A percentile compares a stretch with the other conserved stretches of the same genome.
These are phyloP conservation scores for Mikania micrantha DNA, from an alignment of 129 eudicot genomes.

Conservation along the genomic window DNA sequence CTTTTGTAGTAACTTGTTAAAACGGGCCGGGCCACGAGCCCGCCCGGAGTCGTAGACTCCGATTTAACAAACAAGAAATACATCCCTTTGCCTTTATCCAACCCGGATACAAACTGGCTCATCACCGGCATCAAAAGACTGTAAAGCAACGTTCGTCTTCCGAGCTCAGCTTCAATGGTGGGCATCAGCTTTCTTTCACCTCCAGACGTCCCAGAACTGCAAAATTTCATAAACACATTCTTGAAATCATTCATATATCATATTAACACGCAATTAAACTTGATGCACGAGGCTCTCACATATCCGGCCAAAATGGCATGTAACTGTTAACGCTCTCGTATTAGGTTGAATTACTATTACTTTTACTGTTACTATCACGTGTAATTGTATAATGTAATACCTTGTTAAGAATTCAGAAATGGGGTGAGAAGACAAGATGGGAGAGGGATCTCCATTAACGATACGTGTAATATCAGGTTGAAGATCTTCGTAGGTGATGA, in stretches of 20 bases:
- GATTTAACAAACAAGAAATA: conserved; percentile 71
- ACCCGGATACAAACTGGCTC: conserved; percentile 65
- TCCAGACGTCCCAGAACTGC: conserved; percentile 86
- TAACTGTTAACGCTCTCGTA: too few relatives aligned
- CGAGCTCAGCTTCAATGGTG: conserved; percentile 68
- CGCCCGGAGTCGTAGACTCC: conserved; percentile 70
- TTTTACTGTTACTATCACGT: too few relatives aligned
- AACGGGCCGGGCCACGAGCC: conserved; percentile 73
- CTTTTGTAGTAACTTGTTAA: conserved; percentile 76
- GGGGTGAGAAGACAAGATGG: conserved; percentile 70
- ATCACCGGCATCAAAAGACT: conserved; percentile 75
- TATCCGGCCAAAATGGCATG: too few relatives aligned
- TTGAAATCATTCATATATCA: too few relatives aligned
- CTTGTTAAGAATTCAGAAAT: conserved; percentile 81
- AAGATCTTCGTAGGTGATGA: conserved; percentile 60
- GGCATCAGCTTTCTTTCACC: conserved; percentile 89
- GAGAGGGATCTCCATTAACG: conserved; percentile 71
- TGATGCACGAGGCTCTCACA: too few relatives aligned
- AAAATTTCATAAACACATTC: conserved; percentile 4
- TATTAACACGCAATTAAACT: too few relatives aligned
- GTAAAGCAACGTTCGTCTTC: conserved; percentile 50
- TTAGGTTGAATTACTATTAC: too few relatives aligned
- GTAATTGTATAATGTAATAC: conserved; percentile 18
- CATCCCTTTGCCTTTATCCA: conserved; percentile 86
- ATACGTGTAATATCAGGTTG: conserved; percentile 61